Percentiles rank a stretch among this genome's conserved stretches.
Conservation (phyloP, 1,284 basidiomycete genomes). For the Termitomyces sp. region DNA sequence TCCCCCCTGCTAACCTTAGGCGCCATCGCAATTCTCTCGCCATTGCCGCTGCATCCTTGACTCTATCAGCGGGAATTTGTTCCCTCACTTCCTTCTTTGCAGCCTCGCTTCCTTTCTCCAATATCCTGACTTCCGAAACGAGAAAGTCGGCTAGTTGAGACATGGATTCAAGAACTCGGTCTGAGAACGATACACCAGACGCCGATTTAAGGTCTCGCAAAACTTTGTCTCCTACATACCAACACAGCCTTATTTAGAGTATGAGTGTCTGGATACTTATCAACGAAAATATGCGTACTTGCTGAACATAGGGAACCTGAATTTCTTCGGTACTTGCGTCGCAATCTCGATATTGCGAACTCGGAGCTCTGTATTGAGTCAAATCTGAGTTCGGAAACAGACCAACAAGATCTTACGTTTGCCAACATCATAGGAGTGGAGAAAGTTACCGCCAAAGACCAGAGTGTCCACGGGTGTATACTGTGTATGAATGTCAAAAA, state of each 20-base stretch:
- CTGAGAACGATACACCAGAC: slow-evolving; percentile 48
- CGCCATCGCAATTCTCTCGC: slow-evolving; percentile 84
- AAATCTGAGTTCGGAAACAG: slow-evolving; percentile 4
- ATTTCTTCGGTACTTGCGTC: slow-evolving; percentile 92
- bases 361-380: slow-evolving; percentile 59
- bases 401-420: slow-evolving; percentile 54
- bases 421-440: slow-evolving; percentile 78
- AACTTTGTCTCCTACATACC: slow-evolving; percentile 84
- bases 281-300: slow-evolving; percentile 41
- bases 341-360: slow-evolving; percentile 89
- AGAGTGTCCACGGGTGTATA: slow-evolving; percentile 90
- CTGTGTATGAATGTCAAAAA: slow-evolving; percentile 31
- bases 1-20: slow-evolving; percentile 58
- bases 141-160: slow-evolving; percentile 71
- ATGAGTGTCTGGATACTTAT: slow-evolving; percentile 5
- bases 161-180: slow-evolving; percentile 70
- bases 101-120: slow-evolving; percentile 61
- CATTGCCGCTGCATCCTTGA: slow-evolving; percentile 73
- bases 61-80: slow-evolving; percentile 72
- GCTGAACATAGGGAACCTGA: slow-evolving; percentile 85
- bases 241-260: slow-evolving; percentile 60
- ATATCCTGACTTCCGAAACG: slow-evolving; percentile 64
- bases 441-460: slow-evolving; percentile 96
- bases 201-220: slow-evolving; percentile 62
- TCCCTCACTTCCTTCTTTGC: slow-evolving; percentile 72